phyloP scores from a whole-genome alignment of 176 grass and related monocot species.

The Rhipidocladum racemiflorum region DNA sequence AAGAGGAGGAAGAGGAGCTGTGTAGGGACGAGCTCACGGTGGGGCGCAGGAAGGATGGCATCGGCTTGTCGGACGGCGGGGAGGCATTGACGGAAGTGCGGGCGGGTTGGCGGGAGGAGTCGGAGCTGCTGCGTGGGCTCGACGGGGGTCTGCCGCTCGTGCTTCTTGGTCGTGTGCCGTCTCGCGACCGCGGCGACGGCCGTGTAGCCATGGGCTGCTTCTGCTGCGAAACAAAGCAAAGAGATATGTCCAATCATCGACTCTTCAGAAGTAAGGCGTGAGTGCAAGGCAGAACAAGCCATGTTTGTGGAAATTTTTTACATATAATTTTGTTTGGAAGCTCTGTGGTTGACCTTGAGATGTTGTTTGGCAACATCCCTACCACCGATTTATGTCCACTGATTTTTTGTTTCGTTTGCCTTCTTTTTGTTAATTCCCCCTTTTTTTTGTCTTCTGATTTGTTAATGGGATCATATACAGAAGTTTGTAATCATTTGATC shows the following conservation, averaged over 20 bases:
- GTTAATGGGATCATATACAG: not conserved
- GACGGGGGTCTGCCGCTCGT: slow-evolving; percentile 32
- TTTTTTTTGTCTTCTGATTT: not conserved
- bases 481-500: not conserved
- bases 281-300: not conserved
- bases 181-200: slow-evolving; percentile 41
- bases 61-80: slow-evolving; percentile 34
- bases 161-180: slow-evolving; percentile 41
- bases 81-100: not conserved
- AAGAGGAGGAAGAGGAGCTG: slow-evolving; percentile 31
- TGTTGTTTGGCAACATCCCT: slow-evolving; percentile 14
- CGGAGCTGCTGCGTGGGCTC: slow-evolving; percentile 26
- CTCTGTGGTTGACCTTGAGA: slow-evolving; percentile 24
- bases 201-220: slow-evolving; percentile 44
- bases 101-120: not conserved
- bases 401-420: not conserved
- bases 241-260: not conserved
- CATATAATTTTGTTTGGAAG: not conserved
- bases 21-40: slow-evolving; percentile 56
- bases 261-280: not conserved
- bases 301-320: not conserved
- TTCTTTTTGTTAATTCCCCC: slow-evolving; percentile 3
- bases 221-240: slow-evolving; percentile 16
- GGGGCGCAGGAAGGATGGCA: slow-evolving; percentile 53
- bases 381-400: slow-evolving; percentile 12